phyloP scores from a whole-genome alignment of 1,284 basidiomycete species.

The Trichosporon ovoides region DNA sequence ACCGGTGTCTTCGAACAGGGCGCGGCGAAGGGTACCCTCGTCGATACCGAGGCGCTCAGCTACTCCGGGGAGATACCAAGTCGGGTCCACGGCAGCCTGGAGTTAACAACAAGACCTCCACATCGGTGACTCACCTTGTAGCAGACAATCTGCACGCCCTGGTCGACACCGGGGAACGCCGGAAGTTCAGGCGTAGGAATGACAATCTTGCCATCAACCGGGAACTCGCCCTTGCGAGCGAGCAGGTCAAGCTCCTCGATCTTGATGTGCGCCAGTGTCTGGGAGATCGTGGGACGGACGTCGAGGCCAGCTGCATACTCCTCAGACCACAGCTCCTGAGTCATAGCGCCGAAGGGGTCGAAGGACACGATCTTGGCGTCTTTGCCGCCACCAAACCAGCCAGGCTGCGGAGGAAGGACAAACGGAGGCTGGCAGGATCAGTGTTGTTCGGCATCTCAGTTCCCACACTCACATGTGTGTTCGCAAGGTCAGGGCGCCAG shows the following conservation, averaged over 20 bases:
- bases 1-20: constrained; percentile 75
- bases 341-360: constrained; percentile 91
- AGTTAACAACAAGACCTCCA: too few relatives aligned
- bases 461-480: constrained; percentile 59
- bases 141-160: constrained; percentile 74
- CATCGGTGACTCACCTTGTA: constrained; percentile 23
- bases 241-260: constrained; percentile 77
- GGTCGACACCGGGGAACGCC: constrained; percentile 55
- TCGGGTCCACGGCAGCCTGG: constrained; percentile 74
- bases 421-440: constrained; percentile 61
- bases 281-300: constrained; percentile 81
- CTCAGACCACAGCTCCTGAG: constrained; percentile 67
- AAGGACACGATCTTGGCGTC: constrained; percentile 80
- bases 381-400: constrained; percentile 62
- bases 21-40: constrained; percentile 75
- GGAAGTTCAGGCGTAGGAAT: constrained; percentile 52
- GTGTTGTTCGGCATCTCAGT: background rate
- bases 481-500: constrained; percentile 77
- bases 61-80: constrained; percentile 91
- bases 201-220: constrained; percentile 78
- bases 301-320: constrained; percentile 69
- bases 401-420: constrained; percentile 68
- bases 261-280: constrained; percentile 62
- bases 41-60: constrained; percentile 82
- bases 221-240: constrained; percentile 62